These are phyloP conservation scores for Clavulina sp. DNA, from an alignment of 768 basidiomycete species.

Conservation along the genomic window DNA sequence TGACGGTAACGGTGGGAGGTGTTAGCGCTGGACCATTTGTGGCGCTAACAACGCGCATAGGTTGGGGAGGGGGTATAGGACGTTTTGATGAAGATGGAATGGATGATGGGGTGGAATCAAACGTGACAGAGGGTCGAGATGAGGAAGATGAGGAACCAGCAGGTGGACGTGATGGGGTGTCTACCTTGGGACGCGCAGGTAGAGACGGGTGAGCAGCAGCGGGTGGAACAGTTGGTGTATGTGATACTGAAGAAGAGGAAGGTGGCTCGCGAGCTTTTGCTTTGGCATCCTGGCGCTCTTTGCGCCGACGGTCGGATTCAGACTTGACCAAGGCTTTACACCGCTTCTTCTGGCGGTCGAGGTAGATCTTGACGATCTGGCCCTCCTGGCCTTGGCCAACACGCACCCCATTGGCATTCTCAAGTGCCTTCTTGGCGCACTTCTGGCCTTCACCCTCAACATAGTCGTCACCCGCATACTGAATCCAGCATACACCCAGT, in stretches of 20 bases:
- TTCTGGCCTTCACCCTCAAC: conserved; percentile 4
- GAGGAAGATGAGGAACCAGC: conserved; percentile 6
- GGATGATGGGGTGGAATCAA: not conserved
- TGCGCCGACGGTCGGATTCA: conserved; percentile 29
- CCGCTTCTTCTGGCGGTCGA: conserved; percentile 58
- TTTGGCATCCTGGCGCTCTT: conserved; percentile 25
- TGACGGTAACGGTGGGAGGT: not conserved
- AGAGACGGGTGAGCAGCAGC: too few species aligned
- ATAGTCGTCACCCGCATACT: conserved; percentile 23
- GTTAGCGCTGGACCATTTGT: not conserved
- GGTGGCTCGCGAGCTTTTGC: too few species aligned
- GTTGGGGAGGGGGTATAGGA: not conserved
- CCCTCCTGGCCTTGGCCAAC: conserved; percentile 33
- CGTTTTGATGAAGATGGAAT: not conserved
- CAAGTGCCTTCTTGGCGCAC: conserved; percentile 42
- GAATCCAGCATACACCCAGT: conserved; percentile 66
- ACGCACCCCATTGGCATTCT: conserved; percentile 46
- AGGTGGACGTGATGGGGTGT: too few species aligned
- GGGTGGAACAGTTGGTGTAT: too few species aligned
- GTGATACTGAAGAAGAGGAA: too few species aligned
- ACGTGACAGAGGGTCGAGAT: not conserved
- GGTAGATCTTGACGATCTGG: conserved; percentile 53
- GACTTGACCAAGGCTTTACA: conserved; percentile 50
- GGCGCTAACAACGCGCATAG: not conserved
- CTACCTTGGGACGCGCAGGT: too few species aligned